Percentiles rank a stretch among this genome's conserved stretches.
These are phyloP conservation scores for Globisporangium solare DNA, from an alignment of 352 stramenopile species.

Conservation along the genomic window DNA sequence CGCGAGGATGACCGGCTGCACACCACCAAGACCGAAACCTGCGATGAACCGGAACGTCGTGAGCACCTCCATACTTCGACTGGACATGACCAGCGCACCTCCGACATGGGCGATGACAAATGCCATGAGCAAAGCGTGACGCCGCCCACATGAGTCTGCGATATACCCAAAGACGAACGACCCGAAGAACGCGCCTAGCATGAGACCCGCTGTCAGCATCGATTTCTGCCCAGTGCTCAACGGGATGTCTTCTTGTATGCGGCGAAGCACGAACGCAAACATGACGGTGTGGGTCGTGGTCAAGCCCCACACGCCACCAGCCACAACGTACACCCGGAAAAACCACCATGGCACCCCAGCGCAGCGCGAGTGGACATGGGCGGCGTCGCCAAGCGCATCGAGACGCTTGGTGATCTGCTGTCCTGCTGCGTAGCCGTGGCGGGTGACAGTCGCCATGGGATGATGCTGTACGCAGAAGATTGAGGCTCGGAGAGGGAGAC, in stretches of 20 bases:
- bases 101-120: not conserved
- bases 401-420: conserved; percentile 5
- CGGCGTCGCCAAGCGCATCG: conserved; percentile 2
- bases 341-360: not conserved
- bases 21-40: conserved; percentile 9
- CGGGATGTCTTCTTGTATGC: not conserved
- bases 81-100: not conserved
- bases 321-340: not conserved
- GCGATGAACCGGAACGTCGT: not conserved
- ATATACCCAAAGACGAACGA: conserved; percentile 7
- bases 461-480: no score
- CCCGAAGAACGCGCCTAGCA: conserved; percentile 18
- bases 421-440: conserved; percentile 1
- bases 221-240: conserved; percentile 1
- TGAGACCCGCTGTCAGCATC: conserved; percentile 2
- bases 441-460: no score
- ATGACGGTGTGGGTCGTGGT: not conserved
- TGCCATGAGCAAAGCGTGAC: conserved; percentile 9
- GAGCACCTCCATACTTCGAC: not conserved
- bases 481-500: no score
- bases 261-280: not conserved
- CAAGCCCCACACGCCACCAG: conserved; percentile 2
- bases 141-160: conserved; percentile 17
- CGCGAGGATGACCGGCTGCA: conserved; percentile 14
- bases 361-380: conserved; percentile 2